A percentile compares a stretch with the other conserved stretches of the same genome.
These are phyloP conservation scores for Arthrobotrys entomopaga DNA, from an alignment of 2,329 filamentous ascomycete genomes.

Conservation along the genomic window DNA sequence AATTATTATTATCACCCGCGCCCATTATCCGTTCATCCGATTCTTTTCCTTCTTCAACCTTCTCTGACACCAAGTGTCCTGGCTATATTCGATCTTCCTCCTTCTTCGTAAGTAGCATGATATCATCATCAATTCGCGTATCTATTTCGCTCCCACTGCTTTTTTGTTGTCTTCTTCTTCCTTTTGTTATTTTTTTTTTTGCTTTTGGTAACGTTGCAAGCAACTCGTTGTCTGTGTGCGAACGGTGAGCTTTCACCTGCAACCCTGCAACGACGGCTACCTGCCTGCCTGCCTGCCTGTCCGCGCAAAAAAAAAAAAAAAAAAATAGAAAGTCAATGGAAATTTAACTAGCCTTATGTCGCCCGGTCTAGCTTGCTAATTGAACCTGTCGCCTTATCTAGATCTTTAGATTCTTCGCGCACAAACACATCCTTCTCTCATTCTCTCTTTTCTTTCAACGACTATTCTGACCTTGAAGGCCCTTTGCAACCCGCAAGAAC, in stretches of 20 bases:
- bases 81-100: conserved; percentile 47
- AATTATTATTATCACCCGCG: conserved; percentile 9
- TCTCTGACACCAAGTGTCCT: conserved; percentile 44
- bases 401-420: conserved; percentile 20
- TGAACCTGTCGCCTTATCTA: conserved; percentile 34
- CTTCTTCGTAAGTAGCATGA: conserved; percentile 47
- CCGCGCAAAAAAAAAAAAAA: too few relatives aligned
- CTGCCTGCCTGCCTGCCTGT: too few relatives aligned
- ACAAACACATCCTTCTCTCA: conserved; percentile 20
- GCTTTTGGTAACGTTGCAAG: conserved; percentile 34
- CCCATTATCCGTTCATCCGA: conserved; percentile 31
- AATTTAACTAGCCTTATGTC: conserved; percentile 4
- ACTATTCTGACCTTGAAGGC: conserved; percentile 44
- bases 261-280: conserved; percentile 19
- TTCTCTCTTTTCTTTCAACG: conserved; percentile 21
- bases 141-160: conserved; percentile 22
- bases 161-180: background rate
- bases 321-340: too few relatives aligned
- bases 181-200: conserved; percentile 50
- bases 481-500: conserved; percentile 6
- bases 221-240: conserved; percentile 7
- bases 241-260: conserved; percentile 14
- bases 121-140: conserved; percentile 35
- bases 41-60: conserved; percentile 29
- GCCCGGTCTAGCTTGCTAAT: conserved; percentile 20